Evolutionary conservation across 2,329 filamentous ascomycete species (phyloP), one percentile per base, ranked within the genome.

Genomic region (Hypoxylon sp.): DNA sequence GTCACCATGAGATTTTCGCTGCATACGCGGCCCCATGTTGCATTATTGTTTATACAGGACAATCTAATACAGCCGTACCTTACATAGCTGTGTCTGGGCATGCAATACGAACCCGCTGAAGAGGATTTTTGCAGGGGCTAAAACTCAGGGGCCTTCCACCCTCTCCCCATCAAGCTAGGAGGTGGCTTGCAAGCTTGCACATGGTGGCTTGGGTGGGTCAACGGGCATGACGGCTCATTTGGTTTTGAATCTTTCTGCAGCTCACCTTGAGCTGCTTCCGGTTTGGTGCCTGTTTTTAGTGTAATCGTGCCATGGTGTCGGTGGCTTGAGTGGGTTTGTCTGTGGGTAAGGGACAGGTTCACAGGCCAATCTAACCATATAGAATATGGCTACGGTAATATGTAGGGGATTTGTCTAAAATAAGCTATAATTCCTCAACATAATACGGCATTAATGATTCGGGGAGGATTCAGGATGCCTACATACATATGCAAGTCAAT

Each of bases 141-240:
- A 55, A 46, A 38, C 22, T 61, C 66, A 68, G 66, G 66, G 66
- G 63, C 66, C 63, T 51, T 48, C 42, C 51, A 52, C 56, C 52
- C 64, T 57, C 44, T 52, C 52, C 38, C 16, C 45, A 50, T 33
- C 38, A 38, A 61, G 52, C 63, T 40, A 55, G 55, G 52, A 50
- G 44, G 62, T 61, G 55, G 55, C 63, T 65, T 63, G 50, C 42
- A 49, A 45, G 60, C 50, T 46, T 46, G 22, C 52, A 36, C 30
- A 32, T 61, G 50, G 63, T 63, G 36, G 56, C 46, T 55, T 48
- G 51, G 55, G 62, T 64, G 63, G 62, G 55, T 59, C 66, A 9
- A 60, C 51, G 26, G 54, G 58, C 55, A 64, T 58, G 42, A 65
- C 58, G 51, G 66, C 49, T 66, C 49, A 59, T 68, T 66, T 64